Evolutionary conservation across 2,329 filamentous ascomycete species (phyloP), one percentile per base, ranked within the genome.

Genomic region (Aspergillus ruber): DNA sequence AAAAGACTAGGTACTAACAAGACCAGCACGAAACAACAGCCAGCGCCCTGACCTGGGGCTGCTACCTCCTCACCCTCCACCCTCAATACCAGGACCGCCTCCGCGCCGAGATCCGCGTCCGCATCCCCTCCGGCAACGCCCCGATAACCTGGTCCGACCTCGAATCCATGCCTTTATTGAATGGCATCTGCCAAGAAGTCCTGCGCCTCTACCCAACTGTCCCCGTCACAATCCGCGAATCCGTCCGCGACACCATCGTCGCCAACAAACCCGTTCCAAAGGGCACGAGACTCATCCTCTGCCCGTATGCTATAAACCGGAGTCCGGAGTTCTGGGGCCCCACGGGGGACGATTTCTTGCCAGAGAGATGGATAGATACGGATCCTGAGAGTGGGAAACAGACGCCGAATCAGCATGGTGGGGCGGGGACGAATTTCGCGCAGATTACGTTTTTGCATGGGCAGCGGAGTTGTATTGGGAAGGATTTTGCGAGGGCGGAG

Each of bases 101-200:
- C 1, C 74, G 78, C 2, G 62, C 70, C 2, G 79, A 81, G 51
- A 66, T 82, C 33, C 73, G 74, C 27, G 44, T 64, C 1, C 60
- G 69, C 1, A 71, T 80, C 6, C 70, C 76, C 4, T 68, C 69
- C 6, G 58, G 51, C n/a, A 52, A 58, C 7, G 47, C 48, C 23
- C 47, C 50, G n/a, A 58, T 67, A 47, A 60, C 57, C 12, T 57
- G 58, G 50, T 43, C 45, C 9, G 63, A 66, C 41, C 62, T 93
- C 52, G 87, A 93, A 69, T 75, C 74, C 45, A 78, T 91, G 63
- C 83, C 85, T 3, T 90, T 90, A 60, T 80, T 91, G 39, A 83
- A 88, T 62, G 88, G 87, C 23, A 82, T 94, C 9, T 83, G 85
- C 63, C 83, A 80, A 60, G 89, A 95, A 69, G 79, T 84, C 7